Conservation (phyloP, 2,329 filamentous ascomycete species). For the Curvularia hawaiiensis region DNA sequence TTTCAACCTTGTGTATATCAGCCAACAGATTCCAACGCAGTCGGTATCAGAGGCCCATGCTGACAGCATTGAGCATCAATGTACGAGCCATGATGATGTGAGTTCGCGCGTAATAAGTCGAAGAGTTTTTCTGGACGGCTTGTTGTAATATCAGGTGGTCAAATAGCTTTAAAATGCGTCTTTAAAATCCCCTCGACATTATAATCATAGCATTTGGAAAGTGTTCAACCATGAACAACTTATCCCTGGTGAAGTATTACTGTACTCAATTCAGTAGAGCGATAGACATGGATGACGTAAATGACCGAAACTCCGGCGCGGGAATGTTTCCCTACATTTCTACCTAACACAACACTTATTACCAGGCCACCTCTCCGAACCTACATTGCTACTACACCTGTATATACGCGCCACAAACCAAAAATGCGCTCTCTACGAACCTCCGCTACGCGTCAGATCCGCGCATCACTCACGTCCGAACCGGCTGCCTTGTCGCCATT, state of each 20-base stretch:
- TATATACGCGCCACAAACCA: background rate
- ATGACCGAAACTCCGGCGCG: slow-evolving; percentile 6
- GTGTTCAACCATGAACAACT: background rate
- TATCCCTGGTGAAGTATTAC: background rate
- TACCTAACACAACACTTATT: slow-evolving; percentile 1
- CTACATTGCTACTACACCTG: background rate
- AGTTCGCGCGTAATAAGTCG: too few relatives aligned
- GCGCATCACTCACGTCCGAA: slow-evolving; percentile 27
- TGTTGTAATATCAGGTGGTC: too few relatives aligned
- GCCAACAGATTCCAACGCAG: too few relatives aligned
- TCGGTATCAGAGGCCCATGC: too few relatives aligned
- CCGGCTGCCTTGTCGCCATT: slow-evolving; percentile 17
- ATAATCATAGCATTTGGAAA: too few relatives aligned
- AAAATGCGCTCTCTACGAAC: slow-evolving; percentile 31
- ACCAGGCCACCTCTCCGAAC: background rate
- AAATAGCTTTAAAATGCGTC: too few relatives aligned
- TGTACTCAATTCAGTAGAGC: background rate
- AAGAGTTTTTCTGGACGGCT: too few relatives aligned
- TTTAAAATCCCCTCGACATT: too few relatives aligned
- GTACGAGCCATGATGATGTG: too few relatives aligned
- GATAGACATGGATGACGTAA: slow-evolving; percentile 25
- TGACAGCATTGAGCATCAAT: too few relatives aligned
- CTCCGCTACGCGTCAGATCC: slow-evolving; percentile 32
- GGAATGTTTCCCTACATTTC: slow-evolving; percentile 17
- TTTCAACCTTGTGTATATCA: too few relatives aligned